Evolutionary conservation across 352 stramenopile genomes (phyloP).

Genomic region (Phytopythium montanum): DNA sequence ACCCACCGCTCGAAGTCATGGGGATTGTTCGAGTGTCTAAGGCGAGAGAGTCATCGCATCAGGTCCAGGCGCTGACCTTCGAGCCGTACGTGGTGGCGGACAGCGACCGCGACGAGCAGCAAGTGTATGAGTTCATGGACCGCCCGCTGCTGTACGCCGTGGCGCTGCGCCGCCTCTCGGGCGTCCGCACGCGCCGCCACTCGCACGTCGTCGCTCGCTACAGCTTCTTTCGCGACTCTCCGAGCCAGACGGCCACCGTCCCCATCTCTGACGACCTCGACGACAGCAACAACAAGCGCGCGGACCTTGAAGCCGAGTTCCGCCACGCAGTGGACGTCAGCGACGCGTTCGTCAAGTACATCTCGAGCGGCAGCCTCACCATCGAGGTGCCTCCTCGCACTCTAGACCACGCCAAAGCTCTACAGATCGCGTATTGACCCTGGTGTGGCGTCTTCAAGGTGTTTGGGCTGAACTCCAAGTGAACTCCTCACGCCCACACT

Average conservation of each 20-base stretch:
- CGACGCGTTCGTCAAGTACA: constrained; percentile 46
- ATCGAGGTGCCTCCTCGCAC: constrained; percentile 30
- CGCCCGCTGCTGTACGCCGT: constrained; percentile 44
- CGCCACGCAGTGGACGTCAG: constrained; percentile 46
- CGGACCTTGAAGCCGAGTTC: constrained; percentile 18
- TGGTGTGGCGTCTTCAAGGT: background rate
- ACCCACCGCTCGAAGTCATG: too few species aligned
- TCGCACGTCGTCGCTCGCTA: constrained; percentile 39
- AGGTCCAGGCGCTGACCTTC: constrained; percentile 19
- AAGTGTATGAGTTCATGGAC: constrained; percentile 51
- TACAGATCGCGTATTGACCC: too few species aligned
- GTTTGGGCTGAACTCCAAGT: background rate
- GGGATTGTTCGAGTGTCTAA: too few species aligned
- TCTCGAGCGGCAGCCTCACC: constrained; percentile 33
- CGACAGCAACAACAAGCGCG: constrained; percentile 1
- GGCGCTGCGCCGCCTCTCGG: constrained; percentile 17
- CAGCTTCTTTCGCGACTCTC: constrained; percentile 38
- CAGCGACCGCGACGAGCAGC: constrained; percentile 40
- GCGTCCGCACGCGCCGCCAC: constrained; percentile 28
- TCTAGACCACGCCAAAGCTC: too few species aligned
- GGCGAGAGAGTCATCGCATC: too few species aligned
- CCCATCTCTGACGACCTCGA: constrained; percentile 4
- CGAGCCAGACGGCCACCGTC: constrained; percentile 21
- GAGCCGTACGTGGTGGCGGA: constrained; percentile 24
- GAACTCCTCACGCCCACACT: too few species aligned